A percentile compares a stretch with the other conserved stretches of the same genome.
These are phyloP conservation scores for Penicillium sp. DNA, from an alignment of 2,329 filamentous ascomycete species.

Conservation along the genomic window DNA sequence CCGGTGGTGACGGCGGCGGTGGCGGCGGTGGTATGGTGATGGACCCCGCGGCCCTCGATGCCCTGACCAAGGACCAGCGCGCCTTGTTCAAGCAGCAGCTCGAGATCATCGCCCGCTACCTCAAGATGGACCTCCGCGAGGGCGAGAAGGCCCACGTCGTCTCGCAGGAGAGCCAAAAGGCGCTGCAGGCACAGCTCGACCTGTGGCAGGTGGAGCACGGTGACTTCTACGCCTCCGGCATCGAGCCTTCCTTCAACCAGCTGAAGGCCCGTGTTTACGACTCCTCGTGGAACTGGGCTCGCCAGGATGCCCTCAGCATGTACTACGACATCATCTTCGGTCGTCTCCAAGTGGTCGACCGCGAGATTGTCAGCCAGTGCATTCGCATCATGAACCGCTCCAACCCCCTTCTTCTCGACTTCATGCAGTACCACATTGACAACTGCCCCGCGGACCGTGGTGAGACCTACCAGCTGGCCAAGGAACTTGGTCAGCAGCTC, in stretches of 20 bases:
- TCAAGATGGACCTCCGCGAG: constrained; percentile 95
- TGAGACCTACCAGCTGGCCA: constrained; percentile 97
- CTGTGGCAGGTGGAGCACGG: constrained; percentile 95
- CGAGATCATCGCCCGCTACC: constrained; percentile 89
- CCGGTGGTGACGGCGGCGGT: constrained; percentile 71
- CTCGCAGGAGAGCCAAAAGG: constrained; percentile 80
- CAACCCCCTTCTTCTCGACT: constrained; percentile 91
- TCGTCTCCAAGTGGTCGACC: constrained; percentile 85
- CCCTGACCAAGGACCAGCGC: constrained; percentile 93
- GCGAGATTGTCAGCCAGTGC: constrained; percentile 97
- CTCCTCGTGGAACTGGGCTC: constrained; percentile 98
- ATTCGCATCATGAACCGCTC: constrained; percentile 99
- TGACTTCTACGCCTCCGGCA: constrained; percentile 92
- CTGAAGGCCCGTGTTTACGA: constrained; percentile 96
- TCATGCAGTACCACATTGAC: constrained; percentile 99
- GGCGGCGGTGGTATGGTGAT: constrained; percentile 94
- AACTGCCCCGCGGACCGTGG: constrained; percentile 96
- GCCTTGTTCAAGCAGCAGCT: constrained; percentile 98
- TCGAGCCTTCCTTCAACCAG: constrained; percentile 89
- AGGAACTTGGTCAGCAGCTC: constrained; percentile 87
- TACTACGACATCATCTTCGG: constrained; percentile 99
- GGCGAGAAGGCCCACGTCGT: constrained; percentile 91
- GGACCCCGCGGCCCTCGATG: constrained; percentile 96
- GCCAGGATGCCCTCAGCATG: constrained; percentile 96
- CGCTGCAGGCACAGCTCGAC: constrained; percentile 90